These are phyloP conservation scores for Nepenthes alata DNA, from an alignment of 179 eudicot genomes.

Conservation along the genomic window DNA sequence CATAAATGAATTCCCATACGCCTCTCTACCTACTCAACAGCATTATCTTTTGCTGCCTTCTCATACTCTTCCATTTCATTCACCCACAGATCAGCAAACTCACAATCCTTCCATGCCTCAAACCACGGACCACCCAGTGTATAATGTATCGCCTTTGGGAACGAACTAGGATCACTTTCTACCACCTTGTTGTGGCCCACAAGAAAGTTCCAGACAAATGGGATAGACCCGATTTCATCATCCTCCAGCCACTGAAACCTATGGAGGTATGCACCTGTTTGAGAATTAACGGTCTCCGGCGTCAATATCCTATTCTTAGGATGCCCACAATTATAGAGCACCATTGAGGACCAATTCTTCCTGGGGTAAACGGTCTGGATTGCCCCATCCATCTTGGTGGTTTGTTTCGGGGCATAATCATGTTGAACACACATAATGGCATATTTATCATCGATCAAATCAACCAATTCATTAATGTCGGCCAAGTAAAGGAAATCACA, in stretches of 20 bases:
- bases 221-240: constrained; percentile 71
- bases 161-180: constrained; percentile 39
- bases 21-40: too few relatives aligned
- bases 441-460: constrained; percentile 60
- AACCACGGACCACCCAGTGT: constrained; percentile 99
- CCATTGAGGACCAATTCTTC: constrained; percentile 99
- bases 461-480: constrained; percentile 55
- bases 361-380: constrained; percentile 88
- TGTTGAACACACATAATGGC: constrained; percentile 96
- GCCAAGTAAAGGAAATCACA: constrained; percentile 78
- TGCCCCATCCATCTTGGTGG: constrained; percentile 94
- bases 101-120: constrained; percentile 85
- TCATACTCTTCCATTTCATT: constrained; percentile 64
- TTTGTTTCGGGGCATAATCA: constrained; percentile 87
- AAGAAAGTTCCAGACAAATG: constrained; percentile 92
- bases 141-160: constrained; percentile 79
- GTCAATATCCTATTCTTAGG: constrained; percentile 54
- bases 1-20: too few relatives aligned
- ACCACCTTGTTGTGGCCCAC: constrained; percentile 83
- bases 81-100: constrained; percentile 82
- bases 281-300: constrained; percentile 58
- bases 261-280: constrained; percentile 74
- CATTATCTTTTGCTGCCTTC: not conserved
- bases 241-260: constrained; percentile 91
- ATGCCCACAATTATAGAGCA: constrained; percentile 82